Evolutionary conservation across 2,329 filamentous ascomycete genomes (phyloP), one percentile per base, ranked within the genome.

Genomic region (Alternaria tenuissima): DNA sequence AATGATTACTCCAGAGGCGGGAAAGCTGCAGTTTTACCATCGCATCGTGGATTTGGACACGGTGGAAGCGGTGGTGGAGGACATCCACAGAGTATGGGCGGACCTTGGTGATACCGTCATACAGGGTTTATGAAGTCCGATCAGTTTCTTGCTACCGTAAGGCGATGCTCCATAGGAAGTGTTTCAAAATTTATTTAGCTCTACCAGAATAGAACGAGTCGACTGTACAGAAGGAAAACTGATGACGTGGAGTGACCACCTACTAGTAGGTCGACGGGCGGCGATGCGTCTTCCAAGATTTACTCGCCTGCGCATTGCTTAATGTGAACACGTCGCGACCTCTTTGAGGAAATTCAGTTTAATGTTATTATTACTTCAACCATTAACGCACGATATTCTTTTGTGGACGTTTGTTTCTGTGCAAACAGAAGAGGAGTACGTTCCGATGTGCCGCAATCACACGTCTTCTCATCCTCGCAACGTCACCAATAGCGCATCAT

Each of bases 31-130:
- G 28, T 22, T 2, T n/a, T 44, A 26, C 48, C 22, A n/a, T 38
- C 24, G 28, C 22, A 11, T 7, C 30, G 24, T 16, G 34, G 41
- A 3, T 44, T 49, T 16, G 8, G 16, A 30, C n/a, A 43, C 20
- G 36, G 48, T 14, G 20, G 48, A 26, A 43, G 36, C 20, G 55
- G 48, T 26, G 54, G 43, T 2, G 48, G 24, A 39, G 52, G 18
- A 28, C 61, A 65, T 32, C 28, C 48, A 24, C 61, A 65, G 46
- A 59, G 44, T 16, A 65, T 61, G 57, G 63, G 57, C n/a, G 61
- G 55, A 2, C 47, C 52, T 43, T 62, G 63, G 55, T 59, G 24
- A 52, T 43, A 6, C 5, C 2, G 18, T 51, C 12, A 20, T 18
- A 14, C 22, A 16, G 30, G 7, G 18, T 9, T n/a, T 11, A 11